A percentile compares a stretch with the other conserved stretches of the same genome.
phyloP scores from a whole-genome alignment of 306 rosid species.

The Nissolia schottii region DNA sequence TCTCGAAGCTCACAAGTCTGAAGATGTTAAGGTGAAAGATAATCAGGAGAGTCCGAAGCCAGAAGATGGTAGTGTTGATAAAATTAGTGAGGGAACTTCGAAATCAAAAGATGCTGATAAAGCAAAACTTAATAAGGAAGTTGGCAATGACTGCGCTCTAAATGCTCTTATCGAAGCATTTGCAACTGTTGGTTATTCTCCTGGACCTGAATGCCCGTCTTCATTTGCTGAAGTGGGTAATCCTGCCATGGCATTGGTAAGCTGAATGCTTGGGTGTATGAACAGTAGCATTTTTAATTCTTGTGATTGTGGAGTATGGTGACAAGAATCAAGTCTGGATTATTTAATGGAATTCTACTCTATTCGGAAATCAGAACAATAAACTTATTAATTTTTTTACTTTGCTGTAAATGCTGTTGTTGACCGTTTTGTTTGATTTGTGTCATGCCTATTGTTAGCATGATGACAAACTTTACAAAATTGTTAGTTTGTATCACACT shows the following conservation, averaged over 20 bases:
- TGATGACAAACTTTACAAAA: background rate
- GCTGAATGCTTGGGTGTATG: conserved; percentile 27
- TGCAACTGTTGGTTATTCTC: conserved; percentile 72
- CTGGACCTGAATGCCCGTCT: conserved; percentile 53
- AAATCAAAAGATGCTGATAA: conserved; percentile 44
- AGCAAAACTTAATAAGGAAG: conserved; percentile 39
- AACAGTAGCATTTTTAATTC: background rate
- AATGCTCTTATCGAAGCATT: conserved; percentile 83
- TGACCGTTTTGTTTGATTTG: background rate
- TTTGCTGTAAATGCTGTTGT: conserved; percentile 12
- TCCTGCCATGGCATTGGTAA: conserved; percentile 93
- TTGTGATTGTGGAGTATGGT: background rate
- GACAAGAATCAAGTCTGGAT: background rate
- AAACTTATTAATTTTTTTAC: background rate
- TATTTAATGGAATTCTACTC: background rate
- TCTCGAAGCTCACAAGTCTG: conserved; percentile 46
- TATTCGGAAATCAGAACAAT: background rate
- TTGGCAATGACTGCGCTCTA: conserved; percentile 47
- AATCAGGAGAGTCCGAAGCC: conserved; percentile 38
- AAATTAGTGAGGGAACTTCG: conserved; percentile 40
- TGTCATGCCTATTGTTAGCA: conserved; percentile 15
- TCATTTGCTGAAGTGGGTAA: conserved; percentile 88
- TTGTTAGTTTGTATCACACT: conserved; percentile 15
- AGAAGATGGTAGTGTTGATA: conserved; percentile 44
- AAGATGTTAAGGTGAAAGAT: conserved; percentile 40